Percentiles rank a stretch among this genome's conserved stretches.
phyloP scores from a whole-genome alignment of 2,329 filamentous ascomycete species.

The Pestalotiopsis sp. region DNA sequence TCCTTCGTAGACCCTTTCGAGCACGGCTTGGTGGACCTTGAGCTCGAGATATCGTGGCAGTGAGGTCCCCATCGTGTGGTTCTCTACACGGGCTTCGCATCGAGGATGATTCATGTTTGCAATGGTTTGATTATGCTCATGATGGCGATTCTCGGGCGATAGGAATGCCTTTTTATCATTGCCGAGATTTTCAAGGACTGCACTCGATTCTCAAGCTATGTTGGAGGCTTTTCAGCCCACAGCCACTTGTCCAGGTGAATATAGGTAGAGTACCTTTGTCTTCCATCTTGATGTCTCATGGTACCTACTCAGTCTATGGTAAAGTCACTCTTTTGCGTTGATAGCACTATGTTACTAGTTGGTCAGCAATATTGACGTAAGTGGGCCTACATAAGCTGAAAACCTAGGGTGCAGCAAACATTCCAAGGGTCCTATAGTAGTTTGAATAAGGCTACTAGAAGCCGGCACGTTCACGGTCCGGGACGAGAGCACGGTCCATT shows the following conservation, averaged over 20 bases:
- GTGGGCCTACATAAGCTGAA: too few relatives aligned
- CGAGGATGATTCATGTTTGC: slow-evolving; percentile 5
- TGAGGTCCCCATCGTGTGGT: slow-evolving; percentile 23
- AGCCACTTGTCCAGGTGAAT: too few relatives aligned
- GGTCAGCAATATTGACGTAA: too few relatives aligned
- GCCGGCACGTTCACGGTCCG: too few relatives aligned
- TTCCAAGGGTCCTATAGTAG: too few relatives aligned
- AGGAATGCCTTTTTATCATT: not conserved
- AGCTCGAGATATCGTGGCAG: slow-evolving; percentile 22
- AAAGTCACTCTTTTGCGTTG: too few relatives aligned
- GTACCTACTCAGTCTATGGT: too few relatives aligned
- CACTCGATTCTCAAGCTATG: not conserved
- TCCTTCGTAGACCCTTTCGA: slow-evolving; percentile 17
- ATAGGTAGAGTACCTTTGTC: too few relatives aligned
- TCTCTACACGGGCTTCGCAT: slow-evolving; percentile 18
- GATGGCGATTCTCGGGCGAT: not conserved
- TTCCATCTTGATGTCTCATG: too few relatives aligned
- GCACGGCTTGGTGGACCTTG: slow-evolving; percentile 22
- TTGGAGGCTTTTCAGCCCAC: too few relatives aligned
- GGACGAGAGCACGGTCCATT: not conserved
- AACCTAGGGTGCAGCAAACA: not conserved
- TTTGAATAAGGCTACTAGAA: too few relatives aligned
- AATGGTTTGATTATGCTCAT: not conserved
- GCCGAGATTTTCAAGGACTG: not conserved
- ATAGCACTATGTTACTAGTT: too few relatives aligned